Conservation (phyloP, 495 filamentous ascomycete genomes). For the Pyronema omphalodes region DNA sequence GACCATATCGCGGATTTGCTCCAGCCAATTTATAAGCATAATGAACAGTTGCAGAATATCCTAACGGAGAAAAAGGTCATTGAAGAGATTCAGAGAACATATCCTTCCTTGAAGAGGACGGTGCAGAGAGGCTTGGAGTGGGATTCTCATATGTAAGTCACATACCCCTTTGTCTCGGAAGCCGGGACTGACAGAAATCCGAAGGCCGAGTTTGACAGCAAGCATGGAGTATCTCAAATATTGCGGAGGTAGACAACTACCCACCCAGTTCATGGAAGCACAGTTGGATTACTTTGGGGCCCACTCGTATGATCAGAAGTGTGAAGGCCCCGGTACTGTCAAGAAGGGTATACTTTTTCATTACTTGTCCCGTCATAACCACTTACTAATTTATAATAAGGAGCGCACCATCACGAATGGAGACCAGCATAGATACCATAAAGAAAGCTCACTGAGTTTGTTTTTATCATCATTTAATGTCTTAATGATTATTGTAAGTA, state of each 20-base stretch:
- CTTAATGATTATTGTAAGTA: too few relatives aligned
- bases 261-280: conserved; percentile 57
- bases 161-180: not conserved
- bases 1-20: conserved; percentile 47
- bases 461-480: too few relatives aligned
- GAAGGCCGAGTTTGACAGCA: conserved; percentile 38
- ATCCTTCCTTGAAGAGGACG: conserved; percentile 36
- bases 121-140: conserved; percentile 37
- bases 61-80: conserved; percentile 30
- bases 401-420: conserved; percentile 41
- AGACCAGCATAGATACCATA: conserved; percentile 17
- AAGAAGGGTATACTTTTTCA: conserved; percentile 17
- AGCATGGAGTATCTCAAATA: conserved; percentile 57
- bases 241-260: conserved; percentile 34
- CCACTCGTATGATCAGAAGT: conserved; percentile 44
- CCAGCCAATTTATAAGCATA: not conserved
- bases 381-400: conserved; percentile 7
- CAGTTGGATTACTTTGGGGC: conserved; percentile 62
- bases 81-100: conserved; percentile 35
- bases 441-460: not conserved
- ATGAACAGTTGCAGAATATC: conserved; percentile 23
- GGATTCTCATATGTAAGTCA: conserved; percentile 37
- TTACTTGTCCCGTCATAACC: not conserved
- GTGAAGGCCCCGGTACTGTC: conserved; percentile 31
- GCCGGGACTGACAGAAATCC: not conserved